Base-by-base conservation (phyloP, 1,284 basidiomycete species). In the Apiotrichum sp. region DNA sequence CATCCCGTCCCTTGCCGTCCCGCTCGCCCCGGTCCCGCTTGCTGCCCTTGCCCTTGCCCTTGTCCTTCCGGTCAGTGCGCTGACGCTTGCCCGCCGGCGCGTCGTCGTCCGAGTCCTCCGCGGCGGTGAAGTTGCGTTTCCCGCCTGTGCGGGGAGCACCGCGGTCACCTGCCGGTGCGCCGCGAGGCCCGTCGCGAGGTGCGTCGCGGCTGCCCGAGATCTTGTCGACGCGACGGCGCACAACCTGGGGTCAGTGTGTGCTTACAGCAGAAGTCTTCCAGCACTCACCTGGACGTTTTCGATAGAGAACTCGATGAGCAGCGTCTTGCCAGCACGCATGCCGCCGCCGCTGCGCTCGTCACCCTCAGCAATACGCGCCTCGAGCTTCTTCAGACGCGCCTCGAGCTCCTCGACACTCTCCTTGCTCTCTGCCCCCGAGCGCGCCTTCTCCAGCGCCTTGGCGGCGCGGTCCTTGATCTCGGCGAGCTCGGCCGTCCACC, bases 271-370 rank as follows among this genome's bases (percentile, higher is more conserved):
- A 13, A 3, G 43, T 46, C 14, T 32, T 14, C 13, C 7, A 6
- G 11, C n/a, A 62, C 72, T 64, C 52, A 93, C 90, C 74, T 93
- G 88, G 5, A 90, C 80, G 67, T 97, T 96, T 79, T 97, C 90
- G 54, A 95, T 88, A 41, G 89, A 92, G 75, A 93, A 95, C 77
- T 96, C 92, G 35, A 92, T 83, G 62, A 95, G 86, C 50, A 96
- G 77, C 11, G 84, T 79, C 68, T 78, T 82, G 33, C 85, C 85
- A 62, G 80, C 71, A 41, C 74, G 66, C 75, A 78, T 77, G 36
- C 71, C 73, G 16, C 71, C 71, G 6, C 54, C 56, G 42, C 53
- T 57, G 32, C 64, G 58, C 49, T 67, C 67, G 53, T 67, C 67
- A 13, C 71, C 68, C 55, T 76, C 74, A 50, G 62, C 62, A n/a